Evolutionary conservation across 2,329 filamentous ascomycete genomes (phyloP).

Genomic region (Botrytis medusae): DNA sequence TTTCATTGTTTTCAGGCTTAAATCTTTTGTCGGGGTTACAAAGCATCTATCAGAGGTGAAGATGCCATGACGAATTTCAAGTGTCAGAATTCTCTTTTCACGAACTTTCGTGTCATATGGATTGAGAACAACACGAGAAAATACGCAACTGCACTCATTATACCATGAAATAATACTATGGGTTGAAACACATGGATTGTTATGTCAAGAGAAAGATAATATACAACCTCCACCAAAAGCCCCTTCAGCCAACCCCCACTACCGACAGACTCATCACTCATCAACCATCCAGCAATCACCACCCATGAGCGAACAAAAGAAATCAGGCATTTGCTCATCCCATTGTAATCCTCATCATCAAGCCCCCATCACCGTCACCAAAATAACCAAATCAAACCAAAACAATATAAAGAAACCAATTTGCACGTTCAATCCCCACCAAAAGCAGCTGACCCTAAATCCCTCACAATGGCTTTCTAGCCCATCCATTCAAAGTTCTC

Average conservation of each 20-base stretch:
- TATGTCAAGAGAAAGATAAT: conserved; percentile 20
- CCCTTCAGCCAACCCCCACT: background rate
- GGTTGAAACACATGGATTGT: conserved; percentile 20
- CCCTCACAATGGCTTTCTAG: conserved; percentile 55
- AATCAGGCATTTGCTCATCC: background rate
- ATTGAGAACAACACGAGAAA: background rate
- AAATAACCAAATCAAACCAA: conserved; percentile 3
- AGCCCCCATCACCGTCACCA: background rate
- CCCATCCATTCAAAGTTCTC: conserved; percentile 62
- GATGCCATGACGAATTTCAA: background rate
- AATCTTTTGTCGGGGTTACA: background rate
- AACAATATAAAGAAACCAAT: conserved; percentile 2
- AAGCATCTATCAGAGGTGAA: background rate
- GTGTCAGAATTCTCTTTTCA: background rate
- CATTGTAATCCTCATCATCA: background rate
- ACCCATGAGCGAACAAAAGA: background rate
- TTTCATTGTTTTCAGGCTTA: background rate
- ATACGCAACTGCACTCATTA: background rate
- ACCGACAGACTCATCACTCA: background rate
- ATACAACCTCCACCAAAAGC: conserved; percentile 16
- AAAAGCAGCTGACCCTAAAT: conserved; percentile 3
- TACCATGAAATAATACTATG: background rate
- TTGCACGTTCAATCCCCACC: background rate
- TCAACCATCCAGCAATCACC: background rate
- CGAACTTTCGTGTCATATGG: background rate